Base-by-base conservation (phyloP, 31 red algal genomes). In the Bonnemaisonia californica region DNA sequence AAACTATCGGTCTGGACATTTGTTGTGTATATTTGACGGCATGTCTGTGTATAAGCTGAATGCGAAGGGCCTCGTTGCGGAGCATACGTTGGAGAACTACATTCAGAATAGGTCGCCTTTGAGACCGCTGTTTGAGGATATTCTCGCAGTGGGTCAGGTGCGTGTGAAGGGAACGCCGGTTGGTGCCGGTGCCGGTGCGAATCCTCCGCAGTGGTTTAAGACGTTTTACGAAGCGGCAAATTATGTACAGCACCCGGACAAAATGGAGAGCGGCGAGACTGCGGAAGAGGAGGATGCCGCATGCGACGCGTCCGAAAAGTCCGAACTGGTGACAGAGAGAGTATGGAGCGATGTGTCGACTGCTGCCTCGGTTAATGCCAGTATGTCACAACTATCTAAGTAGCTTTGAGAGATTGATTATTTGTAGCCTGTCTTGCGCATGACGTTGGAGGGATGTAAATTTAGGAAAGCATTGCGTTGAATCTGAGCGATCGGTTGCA, bases 1-100 rank as follows among this genome's bases (percentile, higher is more conserved):
- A 27, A 29, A 51, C 47, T 24, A 29, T 68, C 23, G 75, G 68
- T 26, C 28, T 65, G 55, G 58, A 66, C 54, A 71, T 66, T 32
- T 28, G 71, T 41, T 80, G 39, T 54, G 58, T 81, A 30, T 84
- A 79, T 77, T 69, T 55, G 60, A 84, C 81, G 77, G 89, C 71
- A 34, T 81, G 30, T 23, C 41, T 5, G 41, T 73, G 36, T 29
- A 29, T 24, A 51, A 51, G 45, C 45, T 51, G 9, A 51, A 51
- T 51, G 45, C 16, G 45, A 51, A 51, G 45, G 45, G 45, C 45
- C 16, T 51, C 9, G 16, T 51, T 51, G 45, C 45, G 7, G 45
- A 51, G 45, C 45, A 51, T 51, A 51, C 16, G 45, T 51, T 51
- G 45, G 45, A 51, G 7, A 51, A 51, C 16, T 11, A 51, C 16